Evolutionary conservation across 2,329 filamentous ascomycete species (phyloP).

Genomic region (Berkeleyomyces basicola): DNA sequence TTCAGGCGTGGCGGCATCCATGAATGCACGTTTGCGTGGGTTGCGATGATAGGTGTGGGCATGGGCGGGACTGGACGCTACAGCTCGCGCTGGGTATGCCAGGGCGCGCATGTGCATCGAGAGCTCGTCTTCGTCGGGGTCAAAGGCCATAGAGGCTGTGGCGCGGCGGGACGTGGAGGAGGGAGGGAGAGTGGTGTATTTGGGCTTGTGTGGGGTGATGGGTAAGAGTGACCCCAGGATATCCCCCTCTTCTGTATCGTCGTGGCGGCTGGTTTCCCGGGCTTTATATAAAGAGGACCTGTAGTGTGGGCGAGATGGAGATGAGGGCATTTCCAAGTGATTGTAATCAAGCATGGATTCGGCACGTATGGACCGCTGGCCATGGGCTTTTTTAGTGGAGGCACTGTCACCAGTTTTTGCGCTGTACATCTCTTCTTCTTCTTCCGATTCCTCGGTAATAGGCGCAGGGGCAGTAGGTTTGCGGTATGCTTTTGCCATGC

Average conservation of each 20-base stretch:
- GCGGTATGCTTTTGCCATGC: not conserved
- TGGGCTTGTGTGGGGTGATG: constrained; percentile 18
- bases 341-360: not conserved
- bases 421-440: not conserved
- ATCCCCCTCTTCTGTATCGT: not conserved
- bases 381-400: not conserved
- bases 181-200: constrained; percentile 20
- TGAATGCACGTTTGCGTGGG: not conserved
- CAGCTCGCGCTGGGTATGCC: not conserved
- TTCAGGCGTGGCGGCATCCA: not conserved
- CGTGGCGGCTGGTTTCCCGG: not conserved
- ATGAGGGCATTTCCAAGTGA: not conserved
- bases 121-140: constrained; percentile 24
- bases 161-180: constrained; percentile 21
- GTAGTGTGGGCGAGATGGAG: not conserved
- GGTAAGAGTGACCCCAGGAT: not conserved
- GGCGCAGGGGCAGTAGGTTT: not conserved
- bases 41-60: no score
- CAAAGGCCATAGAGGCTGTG: constrained; percentile 27
- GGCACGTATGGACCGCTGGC: not conserved
- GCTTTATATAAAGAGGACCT: not conserved
- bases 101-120: constrained; percentile 20
- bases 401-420: not conserved
- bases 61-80: no score
- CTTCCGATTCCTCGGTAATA: not conserved